phyloP scores from a whole-genome alignment of 257 asterid genomes.

The Ballota nigra region DNA sequence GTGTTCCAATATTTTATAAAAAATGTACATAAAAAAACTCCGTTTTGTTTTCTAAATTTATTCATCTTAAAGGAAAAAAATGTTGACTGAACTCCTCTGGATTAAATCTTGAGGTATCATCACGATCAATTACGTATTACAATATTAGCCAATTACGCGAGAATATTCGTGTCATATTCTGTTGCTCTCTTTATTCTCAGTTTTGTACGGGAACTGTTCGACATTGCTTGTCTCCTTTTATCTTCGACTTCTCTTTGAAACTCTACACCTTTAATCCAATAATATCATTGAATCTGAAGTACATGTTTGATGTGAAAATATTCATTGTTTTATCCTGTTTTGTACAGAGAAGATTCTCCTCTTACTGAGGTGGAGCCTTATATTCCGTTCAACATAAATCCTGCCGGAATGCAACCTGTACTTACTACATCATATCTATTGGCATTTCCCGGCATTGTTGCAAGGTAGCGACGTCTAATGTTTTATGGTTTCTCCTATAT shows the following conservation, averaged over 20 bases:
- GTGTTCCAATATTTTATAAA: too few species aligned
- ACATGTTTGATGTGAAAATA: not conserved
- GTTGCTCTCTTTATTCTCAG: not conserved
- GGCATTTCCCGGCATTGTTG: slow-evolving; percentile 91
- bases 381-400: slow-evolving; percentile 98
- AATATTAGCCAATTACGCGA: not conserved
- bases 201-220: not conserved
- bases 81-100: not conserved
- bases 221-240: not conserved
- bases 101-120: not conserved
- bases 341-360: slow-evolving; percentile 78
- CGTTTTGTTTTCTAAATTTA: too few species aligned
- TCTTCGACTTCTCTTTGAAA: not conserved
- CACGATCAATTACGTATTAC: too few species aligned
- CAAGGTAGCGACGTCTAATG: slow-evolving; percentile 45
- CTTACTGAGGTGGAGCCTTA: slow-evolving; percentile 96
- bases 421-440: slow-evolving; percentile 89
- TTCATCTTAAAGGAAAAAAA: not conserved
- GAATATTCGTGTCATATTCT: not conserved
- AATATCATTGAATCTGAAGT: not conserved
- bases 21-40: too few species aligned
- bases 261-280: not conserved
- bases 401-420: slow-evolving; percentile 99
- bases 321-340: slow-evolving; percentile 22
- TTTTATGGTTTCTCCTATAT: not conserved